Conservation (phyloP, 1,139 yeast genomes). For the Magnusiomyces suaveolens region DNA sequence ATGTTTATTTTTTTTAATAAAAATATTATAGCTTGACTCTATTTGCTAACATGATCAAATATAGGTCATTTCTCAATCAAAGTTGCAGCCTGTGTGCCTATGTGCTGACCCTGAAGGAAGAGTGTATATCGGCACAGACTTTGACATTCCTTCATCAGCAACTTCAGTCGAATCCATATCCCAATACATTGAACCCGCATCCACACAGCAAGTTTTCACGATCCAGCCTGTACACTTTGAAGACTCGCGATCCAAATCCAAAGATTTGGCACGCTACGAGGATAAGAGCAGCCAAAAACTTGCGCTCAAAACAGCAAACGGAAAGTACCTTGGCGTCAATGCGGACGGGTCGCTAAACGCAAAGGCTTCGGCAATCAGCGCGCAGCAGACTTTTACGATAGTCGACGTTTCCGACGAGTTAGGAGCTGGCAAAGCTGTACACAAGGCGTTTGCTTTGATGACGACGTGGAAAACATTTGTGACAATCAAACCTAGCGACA, state of each 20-base stretch:
- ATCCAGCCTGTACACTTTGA: conserved; percentile 24
- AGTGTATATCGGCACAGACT: conserved; percentile 20
- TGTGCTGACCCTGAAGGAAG: conserved; percentile 21
- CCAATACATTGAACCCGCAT: conserved; percentile 31
- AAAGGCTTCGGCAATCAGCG: conserved; percentile 35
- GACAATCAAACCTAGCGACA: conserved; percentile 12
- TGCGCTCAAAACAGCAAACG: conserved; percentile 31
- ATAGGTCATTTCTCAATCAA: no score
- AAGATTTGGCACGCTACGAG: not conserved
- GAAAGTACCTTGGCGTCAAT: conserved; percentile 30
- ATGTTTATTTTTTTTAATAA: conserved; percentile 6
- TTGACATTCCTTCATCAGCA: conserved; percentile 14
- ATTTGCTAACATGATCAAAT: conserved; percentile 1
- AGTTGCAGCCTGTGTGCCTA: conserved; percentile 18
- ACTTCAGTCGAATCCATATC: conserved; percentile 16
- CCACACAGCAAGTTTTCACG: conserved; percentile 35
- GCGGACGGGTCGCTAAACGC: conserved; percentile 24
- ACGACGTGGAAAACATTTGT: conserved; percentile 19
- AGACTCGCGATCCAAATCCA: conserved; percentile 1
- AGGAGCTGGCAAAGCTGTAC: not conserved
- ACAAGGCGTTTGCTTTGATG: conserved; percentile 19
- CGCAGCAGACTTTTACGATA: conserved; percentile 31
- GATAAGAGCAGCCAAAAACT: conserved; percentile 8
- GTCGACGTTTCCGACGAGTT: not conserved
- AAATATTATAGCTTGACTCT: not conserved